phyloP scores from a whole-genome alignment of 1,284 basidiomycete genomes.

The Austroboletus novae-zelandiae region DNA sequence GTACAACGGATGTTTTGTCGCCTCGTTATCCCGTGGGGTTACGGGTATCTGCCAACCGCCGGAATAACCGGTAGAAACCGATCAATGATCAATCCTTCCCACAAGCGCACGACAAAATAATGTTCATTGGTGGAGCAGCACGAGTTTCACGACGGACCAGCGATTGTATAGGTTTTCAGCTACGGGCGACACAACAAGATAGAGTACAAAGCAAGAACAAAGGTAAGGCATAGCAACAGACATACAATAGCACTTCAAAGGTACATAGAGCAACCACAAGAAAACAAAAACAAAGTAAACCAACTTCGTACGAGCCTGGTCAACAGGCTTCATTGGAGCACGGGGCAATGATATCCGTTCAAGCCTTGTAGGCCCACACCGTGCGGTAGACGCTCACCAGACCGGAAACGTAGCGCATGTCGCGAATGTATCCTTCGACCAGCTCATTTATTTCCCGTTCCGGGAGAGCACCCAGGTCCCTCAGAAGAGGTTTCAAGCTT shows the following conservation, averaged over 20 bases:
- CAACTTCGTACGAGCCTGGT: background rate
- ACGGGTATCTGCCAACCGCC: background rate
- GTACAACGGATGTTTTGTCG: too few relatives aligned
- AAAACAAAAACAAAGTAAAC: background rate
- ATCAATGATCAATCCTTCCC: background rate
- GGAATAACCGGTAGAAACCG: background rate
- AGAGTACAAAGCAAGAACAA: background rate
- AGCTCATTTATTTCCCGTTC: slow-evolving; percentile 37
- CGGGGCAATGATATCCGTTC: background rate
- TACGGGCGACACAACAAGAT: background rate
- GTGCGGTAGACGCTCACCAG: slow-evolving; percentile 42
- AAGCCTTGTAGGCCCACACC: slow-evolving; percentile 33
- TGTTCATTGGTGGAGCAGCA: too few relatives aligned
- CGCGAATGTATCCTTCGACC: slow-evolving; percentile 39
- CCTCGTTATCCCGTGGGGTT: background rate
- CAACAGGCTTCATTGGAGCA: background rate
- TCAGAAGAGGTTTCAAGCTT: slow-evolving; percentile 41
- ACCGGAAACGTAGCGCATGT: slow-evolving; percentile 41
- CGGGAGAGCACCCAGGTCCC: slow-evolving; percentile 34
- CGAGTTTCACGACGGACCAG: too few relatives aligned
- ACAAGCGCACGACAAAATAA: too few relatives aligned
- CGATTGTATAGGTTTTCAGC: too few relatives aligned
- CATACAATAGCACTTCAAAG: background rate
- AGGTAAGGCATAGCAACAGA: background rate
- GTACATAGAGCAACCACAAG: background rate